Evolutionary conservation across 140 eudicot genomes (phyloP), one percentile per base, ranked within the genome.

Genomic region (Anethum foeniculum): DNA sequence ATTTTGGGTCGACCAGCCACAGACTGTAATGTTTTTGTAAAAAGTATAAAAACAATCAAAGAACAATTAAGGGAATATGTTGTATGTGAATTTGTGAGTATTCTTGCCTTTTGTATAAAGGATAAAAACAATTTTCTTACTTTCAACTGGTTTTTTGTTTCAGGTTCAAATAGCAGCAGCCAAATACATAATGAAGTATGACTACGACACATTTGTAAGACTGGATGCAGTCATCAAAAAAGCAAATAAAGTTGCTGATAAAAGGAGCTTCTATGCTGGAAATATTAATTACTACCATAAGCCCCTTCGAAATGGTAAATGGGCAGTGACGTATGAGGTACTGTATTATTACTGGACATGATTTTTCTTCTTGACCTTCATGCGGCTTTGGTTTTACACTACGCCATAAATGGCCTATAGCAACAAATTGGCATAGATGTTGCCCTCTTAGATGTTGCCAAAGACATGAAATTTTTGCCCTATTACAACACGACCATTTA

Each of bases 301-400:
- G 83, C 91, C 93, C 77, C 76, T 87, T 16, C 86, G 93, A 15
- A 56, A 71, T 80, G 93, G 93, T 54, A 89, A 89, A 87, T 89
- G 93, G 93, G 91, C 93, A 6, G 93, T 89, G 43, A 89, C 91
- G 3, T 89, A 89, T 80, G 93, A 89, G 93, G 93, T 89, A 83
- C 16, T 52, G 3, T 56, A 65, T 27, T 2, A 28, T 28, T n/a
- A 51, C 15, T 74, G 16, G 38, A 58, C 54, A n/a, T 28, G 16
- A 4, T 32, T 25, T 44, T 38, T 54, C 19, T 23, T 36, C 30
- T 69, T 67, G 2, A 25, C 27, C 38, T 51, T 51, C 14, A 14
- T 41, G 62, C 46, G 54, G 39, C 58, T 68, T 21, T 74, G 76
- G 43, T 21, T 19, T n/a, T n/a, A n/a, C 38, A 39, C 43, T 39